Percentiles rank a stretch among this genome's conserved stretches.
Conservation (phyloP, 305 asterid species). For the Solanum chacoense region DNA sequence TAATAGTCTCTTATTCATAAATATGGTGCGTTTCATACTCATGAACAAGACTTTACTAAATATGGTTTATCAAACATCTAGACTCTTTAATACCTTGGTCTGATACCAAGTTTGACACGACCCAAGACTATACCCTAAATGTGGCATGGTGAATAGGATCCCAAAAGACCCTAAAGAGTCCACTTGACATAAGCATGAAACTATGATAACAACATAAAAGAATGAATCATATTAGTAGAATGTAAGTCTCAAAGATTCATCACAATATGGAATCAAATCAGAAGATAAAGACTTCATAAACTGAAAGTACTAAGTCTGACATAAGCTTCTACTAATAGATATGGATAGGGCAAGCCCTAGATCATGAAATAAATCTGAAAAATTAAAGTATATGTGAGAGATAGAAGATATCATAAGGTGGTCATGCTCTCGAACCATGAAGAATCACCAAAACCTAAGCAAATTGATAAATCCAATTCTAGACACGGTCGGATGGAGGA, state of each 20-base stretch:
- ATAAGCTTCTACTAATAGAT: background rate
- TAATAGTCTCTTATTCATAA: background rate
- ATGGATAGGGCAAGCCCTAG: background rate
- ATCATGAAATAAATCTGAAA: background rate
- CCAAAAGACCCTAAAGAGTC: background rate
- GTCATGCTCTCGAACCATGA: background rate
- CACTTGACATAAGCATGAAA: background rate
- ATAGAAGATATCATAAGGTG: background rate
- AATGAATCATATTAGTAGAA: background rate
- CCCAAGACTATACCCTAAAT: background rate
- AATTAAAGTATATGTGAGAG: background rate
- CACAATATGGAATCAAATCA: background rate
- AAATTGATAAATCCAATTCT: background rate
- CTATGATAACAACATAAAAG: background rate
- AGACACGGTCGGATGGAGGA: background rate
- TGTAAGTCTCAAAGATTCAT: no score
- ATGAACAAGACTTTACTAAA: no score
- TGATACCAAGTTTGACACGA: background rate
- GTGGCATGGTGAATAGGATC: background rate
- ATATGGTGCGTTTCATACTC: background rate
- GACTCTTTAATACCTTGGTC: background rate
- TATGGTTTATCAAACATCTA: background rate
- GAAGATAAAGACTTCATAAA: background rate
- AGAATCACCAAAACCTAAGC: background rate
- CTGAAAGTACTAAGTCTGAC: background rate